Conservation (phyloP, 768 basidiomycete species). For the Hemileccinum impolitum region DNA sequence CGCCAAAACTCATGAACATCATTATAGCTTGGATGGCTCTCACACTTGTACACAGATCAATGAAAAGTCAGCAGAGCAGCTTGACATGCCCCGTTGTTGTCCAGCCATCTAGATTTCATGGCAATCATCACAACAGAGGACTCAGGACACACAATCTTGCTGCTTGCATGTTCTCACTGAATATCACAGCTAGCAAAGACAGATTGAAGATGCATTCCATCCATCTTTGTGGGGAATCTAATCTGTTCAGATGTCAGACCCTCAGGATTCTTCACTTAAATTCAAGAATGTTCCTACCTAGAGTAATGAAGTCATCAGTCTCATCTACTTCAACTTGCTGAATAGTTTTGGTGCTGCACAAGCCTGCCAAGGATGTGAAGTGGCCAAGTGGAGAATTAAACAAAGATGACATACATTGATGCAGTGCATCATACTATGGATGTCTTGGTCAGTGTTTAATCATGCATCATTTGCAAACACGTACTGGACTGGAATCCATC, state of each 20-base stretch:
- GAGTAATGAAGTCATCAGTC: neutral
- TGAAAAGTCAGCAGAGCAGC: too few relatives aligned
- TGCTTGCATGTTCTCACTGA: too few relatives aligned
- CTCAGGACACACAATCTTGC: neutral
- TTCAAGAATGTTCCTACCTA: conserved; percentile 15
- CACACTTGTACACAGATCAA: too few relatives aligned
- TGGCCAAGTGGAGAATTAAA: neutral
- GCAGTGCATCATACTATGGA: conserved; percentile 84
- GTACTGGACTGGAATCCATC: conserved; percentile 57
- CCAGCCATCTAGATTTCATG: neutral
- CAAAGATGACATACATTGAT: conserved; percentile 60
- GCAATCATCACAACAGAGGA: neutral
- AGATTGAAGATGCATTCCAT: conserved; percentile 12
- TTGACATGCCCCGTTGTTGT: neutral
- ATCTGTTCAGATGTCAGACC: conserved; percentile 6
- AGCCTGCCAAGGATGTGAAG: conserved; percentile 31
- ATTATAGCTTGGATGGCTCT: too few relatives aligned
- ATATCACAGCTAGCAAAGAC: neutral
- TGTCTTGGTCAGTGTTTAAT: conserved; percentile 4
- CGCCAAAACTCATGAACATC: too few relatives aligned
- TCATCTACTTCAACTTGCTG: conserved; percentile 52
- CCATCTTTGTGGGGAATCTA: conserved; percentile 12
- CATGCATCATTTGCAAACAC: conserved; percentile 26
- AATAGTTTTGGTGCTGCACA: conserved; percentile 79
- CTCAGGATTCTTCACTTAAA: neutral